Conservation (phyloP, 2,329 filamentous ascomycete species). For the Amylocarpus encephaloides region DNA sequence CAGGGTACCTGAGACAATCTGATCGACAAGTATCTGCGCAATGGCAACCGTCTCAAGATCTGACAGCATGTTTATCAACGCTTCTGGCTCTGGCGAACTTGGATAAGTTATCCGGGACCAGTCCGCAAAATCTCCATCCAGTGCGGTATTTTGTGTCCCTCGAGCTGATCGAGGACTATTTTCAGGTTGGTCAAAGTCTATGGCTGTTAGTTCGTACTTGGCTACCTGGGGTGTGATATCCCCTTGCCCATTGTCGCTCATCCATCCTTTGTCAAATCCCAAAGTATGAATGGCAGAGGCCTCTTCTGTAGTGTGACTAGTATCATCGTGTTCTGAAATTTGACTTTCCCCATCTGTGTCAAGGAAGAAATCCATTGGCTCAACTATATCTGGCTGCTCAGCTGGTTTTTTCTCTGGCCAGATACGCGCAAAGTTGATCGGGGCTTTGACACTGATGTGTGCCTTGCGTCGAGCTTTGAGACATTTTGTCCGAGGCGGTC, state of each 20-base stretch:
- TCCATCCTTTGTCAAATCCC: conserved; percentile 30
- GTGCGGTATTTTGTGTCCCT: conserved; percentile 23
- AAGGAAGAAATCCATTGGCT: conserved; percentile 19
- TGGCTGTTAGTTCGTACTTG: conserved; percentile 26
- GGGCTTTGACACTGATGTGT: conserved; percentile 9
- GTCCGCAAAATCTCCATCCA: conserved; percentile 30
- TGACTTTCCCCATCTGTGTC: conserved; percentile 36
- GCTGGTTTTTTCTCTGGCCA: conserved; percentile 34
- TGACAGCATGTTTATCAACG: conserved; percentile 27
- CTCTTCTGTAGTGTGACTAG: conserved; percentile 44
- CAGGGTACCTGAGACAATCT: conserved; percentile 50
- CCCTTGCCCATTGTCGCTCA: conserved; percentile 20
- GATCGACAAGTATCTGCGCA: conserved; percentile 66
- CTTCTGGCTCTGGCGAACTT: conserved; percentile 49
- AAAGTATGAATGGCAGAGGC: conserved; percentile 43
- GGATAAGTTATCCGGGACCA: conserved; percentile 49
- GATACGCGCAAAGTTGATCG: conserved; percentile 36
- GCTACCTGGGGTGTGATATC: conserved; percentile 19
- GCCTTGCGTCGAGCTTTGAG: conserved; percentile 19
- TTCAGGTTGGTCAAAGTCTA: conserved; percentile 24
- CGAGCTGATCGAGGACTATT: conserved; percentile 24
- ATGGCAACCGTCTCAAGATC: conserved; percentile 60
- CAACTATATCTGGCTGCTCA: conserved; percentile 10
- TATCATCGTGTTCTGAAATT: conserved; percentile 51
- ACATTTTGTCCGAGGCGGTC: conserved; percentile 26